phyloP scores from a whole-genome alignment of 2,329 filamentous ascomycete species.

The Diaporthe amygdali region DNA sequence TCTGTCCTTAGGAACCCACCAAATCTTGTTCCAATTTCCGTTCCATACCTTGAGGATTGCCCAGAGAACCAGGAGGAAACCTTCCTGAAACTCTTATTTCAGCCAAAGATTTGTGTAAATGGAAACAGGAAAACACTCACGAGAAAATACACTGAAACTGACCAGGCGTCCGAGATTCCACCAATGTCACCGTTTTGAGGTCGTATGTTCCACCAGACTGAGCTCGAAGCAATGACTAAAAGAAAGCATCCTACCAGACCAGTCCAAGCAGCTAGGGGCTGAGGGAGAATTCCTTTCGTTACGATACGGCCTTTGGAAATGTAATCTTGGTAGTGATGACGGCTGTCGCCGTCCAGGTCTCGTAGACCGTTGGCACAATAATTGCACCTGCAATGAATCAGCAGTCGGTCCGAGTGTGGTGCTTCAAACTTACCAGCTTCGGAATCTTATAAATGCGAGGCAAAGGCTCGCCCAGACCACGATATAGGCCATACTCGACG shows the following conservation, averaged over 20 bases:
- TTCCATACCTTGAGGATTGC: not conserved
- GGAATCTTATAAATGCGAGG: constrained; percentile 18
- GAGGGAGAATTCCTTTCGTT: constrained; percentile 7
- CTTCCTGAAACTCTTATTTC: not conserved
- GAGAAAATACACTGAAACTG: constrained; percentile 4
- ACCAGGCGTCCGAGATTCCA: not conserved
- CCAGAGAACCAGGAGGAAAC: not conserved
- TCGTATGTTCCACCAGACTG: constrained; percentile 12
- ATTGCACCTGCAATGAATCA: constrained; percentile 2
- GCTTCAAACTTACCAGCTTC: constrained; percentile 5
- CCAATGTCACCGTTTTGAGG: not conserved
- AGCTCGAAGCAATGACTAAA: constrained; percentile 13
- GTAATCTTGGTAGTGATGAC: not conserved
- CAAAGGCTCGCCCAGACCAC: constrained; percentile 18
- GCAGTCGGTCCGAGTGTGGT: not conserved
- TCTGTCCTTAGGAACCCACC: not conserved
- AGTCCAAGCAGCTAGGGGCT: constrained; percentile 12
- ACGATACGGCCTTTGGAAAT: not conserved
- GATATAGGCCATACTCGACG: constrained; percentile 22
- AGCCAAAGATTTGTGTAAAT: not conserved
- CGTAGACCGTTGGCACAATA: not conserved
- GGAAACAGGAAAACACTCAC: not conserved
- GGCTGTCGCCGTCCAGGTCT: not conserved
- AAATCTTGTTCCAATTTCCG: not conserved
- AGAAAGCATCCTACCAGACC: constrained; percentile 15